phyloP scores from a whole-genome alignment of 2,329 filamentous ascomycete species.

The Apiospora phragmitis region DNA sequence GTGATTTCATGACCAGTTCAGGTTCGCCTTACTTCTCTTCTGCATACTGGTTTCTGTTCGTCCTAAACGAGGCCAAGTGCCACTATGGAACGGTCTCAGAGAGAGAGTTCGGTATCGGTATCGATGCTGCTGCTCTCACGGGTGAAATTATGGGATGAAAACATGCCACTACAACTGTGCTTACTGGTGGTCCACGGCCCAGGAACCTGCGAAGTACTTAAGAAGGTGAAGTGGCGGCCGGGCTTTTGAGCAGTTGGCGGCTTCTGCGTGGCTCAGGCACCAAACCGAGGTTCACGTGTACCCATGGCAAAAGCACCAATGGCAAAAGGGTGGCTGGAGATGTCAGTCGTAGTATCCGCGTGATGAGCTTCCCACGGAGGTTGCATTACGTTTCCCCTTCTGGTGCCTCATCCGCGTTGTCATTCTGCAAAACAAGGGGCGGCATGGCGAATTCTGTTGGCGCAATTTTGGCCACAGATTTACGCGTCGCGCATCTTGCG shows the following conservation, averaged over 20 bases:
- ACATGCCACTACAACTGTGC: neutral
- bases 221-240: neutral
- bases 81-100: neutral
- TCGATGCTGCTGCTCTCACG: neutral
- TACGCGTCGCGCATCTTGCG: neutral
- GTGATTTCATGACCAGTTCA: neutral
- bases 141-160: neutral
- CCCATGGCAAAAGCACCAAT: neutral
- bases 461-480: neutral
- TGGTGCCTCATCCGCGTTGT: too few species aligned
- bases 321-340: neutral
- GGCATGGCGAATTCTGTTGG: neutral
- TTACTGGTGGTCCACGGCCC: too few species aligned
- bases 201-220: neutral
- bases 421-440: too few species aligned
- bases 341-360: neutral
- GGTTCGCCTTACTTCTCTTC: neutral
- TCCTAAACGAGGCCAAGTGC: neutral
- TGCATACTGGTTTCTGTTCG: neutral
- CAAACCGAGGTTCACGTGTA: too few species aligned
- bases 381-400: neutral
- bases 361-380: neutral
- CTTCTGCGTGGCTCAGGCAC: too few species aligned
- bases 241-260: too few species aligned
- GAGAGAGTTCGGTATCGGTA: neutral